These are phyloP conservation scores for Rhodotorula sp. DNA, from an alignment of 1,284 basidiomycete genomes.

Conservation along the genomic window DNA sequence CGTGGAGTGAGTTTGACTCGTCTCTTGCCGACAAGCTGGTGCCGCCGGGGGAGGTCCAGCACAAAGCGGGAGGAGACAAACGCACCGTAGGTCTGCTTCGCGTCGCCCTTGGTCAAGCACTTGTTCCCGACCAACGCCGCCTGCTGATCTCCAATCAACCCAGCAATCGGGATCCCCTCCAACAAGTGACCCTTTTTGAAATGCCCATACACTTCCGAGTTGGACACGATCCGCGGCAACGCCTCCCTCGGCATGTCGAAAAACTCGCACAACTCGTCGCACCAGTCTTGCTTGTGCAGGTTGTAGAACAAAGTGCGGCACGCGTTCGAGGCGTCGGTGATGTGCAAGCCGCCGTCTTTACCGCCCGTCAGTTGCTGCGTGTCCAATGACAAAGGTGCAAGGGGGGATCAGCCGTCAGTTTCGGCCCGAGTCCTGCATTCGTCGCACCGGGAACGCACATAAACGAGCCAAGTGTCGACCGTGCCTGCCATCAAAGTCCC, in stretches of 20 bases:
- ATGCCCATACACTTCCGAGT: conserved; percentile 85
- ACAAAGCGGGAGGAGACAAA: not conserved
- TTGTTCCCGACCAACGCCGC: conserved; percentile 96
- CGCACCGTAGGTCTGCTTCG: conserved; percentile 50
- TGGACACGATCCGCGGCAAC: conserved; percentile 83
- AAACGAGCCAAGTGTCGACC: conserved; percentile 93
- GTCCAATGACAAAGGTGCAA: not conserved
- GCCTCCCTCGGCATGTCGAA: conserved; percentile 76
- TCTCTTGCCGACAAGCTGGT: not conserved
- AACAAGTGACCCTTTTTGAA: conserved; percentile 60
- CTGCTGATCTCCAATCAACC: conserved; percentile 94
- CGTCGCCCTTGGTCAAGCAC: conserved; percentile 60
- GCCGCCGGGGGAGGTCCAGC: not conserved
- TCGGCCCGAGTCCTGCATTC: not conserved
- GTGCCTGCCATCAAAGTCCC: conserved; percentile 89
- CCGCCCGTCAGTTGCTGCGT: conserved; percentile 79
- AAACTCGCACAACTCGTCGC: conserved; percentile 76
- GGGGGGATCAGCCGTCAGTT: not conserved
- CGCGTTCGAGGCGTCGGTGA: conserved; percentile 94
- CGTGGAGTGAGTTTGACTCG: not conserved
- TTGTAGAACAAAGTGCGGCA: conserved; percentile 93
- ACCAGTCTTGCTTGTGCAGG: conserved; percentile 77
- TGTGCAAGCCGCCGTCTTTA: conserved; percentile 65
- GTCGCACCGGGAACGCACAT: conserved; percentile 58
- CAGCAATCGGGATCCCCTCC: conserved; percentile 77